A percentile compares a stretch with the other conserved stretches of the same genome.
These are phyloP conservation scores for Aspergillus amoenus DNA, from an alignment of 2,329 filamentous ascomycete genomes.

Conservation along the genomic window DNA sequence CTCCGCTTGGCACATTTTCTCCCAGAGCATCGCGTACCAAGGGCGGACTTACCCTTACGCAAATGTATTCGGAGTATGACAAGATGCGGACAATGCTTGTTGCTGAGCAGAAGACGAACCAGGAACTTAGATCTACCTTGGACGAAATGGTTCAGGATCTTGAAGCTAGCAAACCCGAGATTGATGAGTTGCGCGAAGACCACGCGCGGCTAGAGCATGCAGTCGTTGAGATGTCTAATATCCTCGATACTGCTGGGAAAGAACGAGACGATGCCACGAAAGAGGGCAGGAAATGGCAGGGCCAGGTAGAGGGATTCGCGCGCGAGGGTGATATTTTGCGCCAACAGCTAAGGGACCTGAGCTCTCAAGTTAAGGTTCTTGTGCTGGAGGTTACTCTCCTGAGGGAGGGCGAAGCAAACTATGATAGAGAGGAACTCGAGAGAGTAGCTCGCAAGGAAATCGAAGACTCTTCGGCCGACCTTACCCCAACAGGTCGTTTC, in stretches of 20 bases:
- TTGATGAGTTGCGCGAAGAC: slow-evolving; percentile 80
- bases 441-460: slow-evolving; percentile 75
- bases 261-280: slow-evolving; percentile 78
- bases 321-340: slow-evolving; percentile 75
- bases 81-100: slow-evolving; percentile 68
- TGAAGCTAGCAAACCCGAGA: slow-evolving; percentile 82
- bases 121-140: slow-evolving; percentile 72
- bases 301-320: slow-evolving; percentile 61
- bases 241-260: slow-evolving; percentile 77
- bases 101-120: slow-evolving; percentile 70
- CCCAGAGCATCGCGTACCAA: slow-evolving; percentile 55
- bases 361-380: slow-evolving; percentile 85
- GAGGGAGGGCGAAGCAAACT: slow-evolving; percentile 74
- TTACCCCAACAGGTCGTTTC: slow-evolving; percentile 82
- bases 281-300: slow-evolving; percentile 74
- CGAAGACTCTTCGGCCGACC: slow-evolving; percentile 68
- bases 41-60: slow-evolving; percentile 59
- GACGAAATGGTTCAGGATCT: slow-evolving; percentile 84
- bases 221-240: slow-evolving; percentile 77
- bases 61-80: slow-evolving; percentile 63
- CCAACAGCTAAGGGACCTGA: slow-evolving; percentile 84
- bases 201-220: slow-evolving; percentile 77
- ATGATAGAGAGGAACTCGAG: slow-evolving; percentile 74
- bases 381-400: slow-evolving; percentile 78
- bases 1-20: slow-evolving; percentile 52